Evolutionary conservation across 768 basidiomycete species (phyloP), one percentile per base, ranked within the genome.

Genomic region (Calocybe cyanea): DNA sequence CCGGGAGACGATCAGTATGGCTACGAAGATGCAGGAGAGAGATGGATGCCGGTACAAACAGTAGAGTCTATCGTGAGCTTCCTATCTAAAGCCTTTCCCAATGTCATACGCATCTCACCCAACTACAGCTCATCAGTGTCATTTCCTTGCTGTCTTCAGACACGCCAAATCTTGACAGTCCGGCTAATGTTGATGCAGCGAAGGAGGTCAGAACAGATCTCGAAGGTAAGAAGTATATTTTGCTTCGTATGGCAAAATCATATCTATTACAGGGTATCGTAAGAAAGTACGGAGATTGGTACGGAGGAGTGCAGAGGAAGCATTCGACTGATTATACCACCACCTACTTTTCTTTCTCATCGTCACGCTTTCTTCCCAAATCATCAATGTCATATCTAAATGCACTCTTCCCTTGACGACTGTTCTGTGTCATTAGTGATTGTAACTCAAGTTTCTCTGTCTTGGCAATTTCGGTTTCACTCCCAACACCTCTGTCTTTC

Each of bases 11-110:
- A 99, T 66, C 89, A 97, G 63, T 97, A 88, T 56, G 88, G 95
- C 9, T 97, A 95, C 58, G 96, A 99, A 64, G 91, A 94, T 57
- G 92, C 96, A 1, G 87, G 91, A 35, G 96, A 99, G 70, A 72
- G 96, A 51, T 99, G 96, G 96, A 72, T 94, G 74, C 96, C 96
- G 3, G 92, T 99, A 37, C 96, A 99, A 63, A 88, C 89, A 1
- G 87, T 97, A 25, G 93, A 98, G 71, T 92, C 92, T 4, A 98
- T 99, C 53, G 95, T 97, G 55, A 62, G 75, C 19, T 21, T 39
- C 30, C 20, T 23, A 20, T 14, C 1, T 4, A 30, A 23, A 9
- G 23, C 8, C 31, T 52, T 32, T 46, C 28, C 45, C 45, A 40
- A 36, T 37, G 48, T 11, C 25, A n/a, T n/a, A n/a, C n/a, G n/a